phyloP scores from a whole-genome alignment of 345 rosid genomes.

The Ricinus communis region DNA sequence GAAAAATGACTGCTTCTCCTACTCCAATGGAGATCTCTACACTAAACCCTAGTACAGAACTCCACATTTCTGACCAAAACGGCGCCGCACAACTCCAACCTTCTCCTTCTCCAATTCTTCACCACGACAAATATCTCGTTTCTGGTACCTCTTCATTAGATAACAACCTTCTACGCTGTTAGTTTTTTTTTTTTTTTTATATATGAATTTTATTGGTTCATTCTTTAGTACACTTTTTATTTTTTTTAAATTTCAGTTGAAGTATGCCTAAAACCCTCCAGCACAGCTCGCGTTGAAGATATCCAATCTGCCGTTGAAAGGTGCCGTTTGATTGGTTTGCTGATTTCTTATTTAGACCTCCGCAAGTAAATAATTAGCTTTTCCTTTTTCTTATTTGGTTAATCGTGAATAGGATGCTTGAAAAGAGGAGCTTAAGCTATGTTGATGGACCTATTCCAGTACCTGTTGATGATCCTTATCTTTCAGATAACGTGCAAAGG shows the following conservation, averaged over 20 bases:
- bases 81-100: slow-evolving; percentile 5
- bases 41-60: background rate
- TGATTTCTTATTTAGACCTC: background rate
- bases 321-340: slow-evolving; percentile 13
- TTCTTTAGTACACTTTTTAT: background rate
- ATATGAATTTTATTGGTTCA: background rate
- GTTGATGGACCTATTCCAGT: slow-evolving; percentile 75
- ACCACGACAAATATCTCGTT: slow-evolving; percentile 55
- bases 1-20: slow-evolving; percentile 15
- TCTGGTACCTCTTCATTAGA: slow-evolving; percentile 43
- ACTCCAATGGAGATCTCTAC: slow-evolving; percentile 15
- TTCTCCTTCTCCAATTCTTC: slow-evolving; percentile 32
- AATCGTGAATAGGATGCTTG: slow-evolving; percentile 64
- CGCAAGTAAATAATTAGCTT: background rate
- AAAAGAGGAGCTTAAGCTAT: slow-evolving; percentile 84
- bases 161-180: background rate
- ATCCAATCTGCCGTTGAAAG: slow-evolving; percentile 72
- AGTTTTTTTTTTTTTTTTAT: background rate
- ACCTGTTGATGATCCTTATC: slow-evolving; percentile 66
- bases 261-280: slow-evolving; percentile 86
- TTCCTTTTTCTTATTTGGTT: background rate
- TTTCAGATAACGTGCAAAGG: slow-evolving; percentile 66
- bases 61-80: background rate
- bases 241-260: slow-evolving; percentile 51
- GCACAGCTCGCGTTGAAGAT: slow-evolving; percentile 72